Percentiles rank a stretch among this genome's conserved stretches.
phyloP scores from a whole-genome alignment of 2,329 filamentous ascomycete genomes.

The Calonectria hongkongensis region DNA sequence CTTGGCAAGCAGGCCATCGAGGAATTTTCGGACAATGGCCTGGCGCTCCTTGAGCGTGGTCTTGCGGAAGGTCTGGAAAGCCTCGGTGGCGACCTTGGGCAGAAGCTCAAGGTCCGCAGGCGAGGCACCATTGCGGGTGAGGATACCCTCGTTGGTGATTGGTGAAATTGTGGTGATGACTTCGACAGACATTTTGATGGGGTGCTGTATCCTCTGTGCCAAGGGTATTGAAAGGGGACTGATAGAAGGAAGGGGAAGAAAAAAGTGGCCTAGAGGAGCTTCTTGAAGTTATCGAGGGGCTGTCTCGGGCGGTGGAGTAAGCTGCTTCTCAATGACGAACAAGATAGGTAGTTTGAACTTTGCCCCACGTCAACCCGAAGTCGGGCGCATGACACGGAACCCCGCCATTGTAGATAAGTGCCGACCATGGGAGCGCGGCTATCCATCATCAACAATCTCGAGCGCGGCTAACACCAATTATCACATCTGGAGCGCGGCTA shows the following conservation, averaged over 20 bases:
- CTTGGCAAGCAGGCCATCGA: constrained; percentile 81
- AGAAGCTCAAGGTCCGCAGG: constrained; percentile 81
- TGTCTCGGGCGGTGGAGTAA: constrained; percentile 52
- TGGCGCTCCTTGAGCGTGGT: constrained; percentile 86
- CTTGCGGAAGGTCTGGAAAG: constrained; percentile 85
- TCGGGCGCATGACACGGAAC: constrained; percentile 49
- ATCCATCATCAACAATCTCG: constrained; percentile 6
- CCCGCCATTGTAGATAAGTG: constrained; percentile 45
- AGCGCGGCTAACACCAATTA: constrained; percentile 31
- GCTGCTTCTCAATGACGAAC: constrained; percentile 45
- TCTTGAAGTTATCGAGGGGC: constrained; percentile 33
- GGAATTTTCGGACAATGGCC: constrained; percentile 85
- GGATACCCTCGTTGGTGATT: constrained; percentile 87
- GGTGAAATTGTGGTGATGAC: constrained; percentile 89
- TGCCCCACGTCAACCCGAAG: constrained; percentile 55
- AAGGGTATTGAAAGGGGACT: constrained; percentile 22
- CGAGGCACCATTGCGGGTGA: constrained; percentile 86
- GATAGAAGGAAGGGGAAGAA: not conserved
- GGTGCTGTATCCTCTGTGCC: constrained; percentile 11
- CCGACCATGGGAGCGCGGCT: constrained; percentile 29
- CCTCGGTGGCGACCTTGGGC: constrained; percentile 82
- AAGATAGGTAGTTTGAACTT: constrained; percentile 42
- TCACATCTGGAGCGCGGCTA: constrained; percentile 26
- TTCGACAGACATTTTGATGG: constrained; percentile 76
- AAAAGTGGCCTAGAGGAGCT: constrained; percentile 32